Percentiles rank a stretch among this genome's conserved stretches.
Evolutionary conservation across 805 yeast genomes (phyloP).

Genomic region (Kodamaea hsintzibuensis): DNA sequence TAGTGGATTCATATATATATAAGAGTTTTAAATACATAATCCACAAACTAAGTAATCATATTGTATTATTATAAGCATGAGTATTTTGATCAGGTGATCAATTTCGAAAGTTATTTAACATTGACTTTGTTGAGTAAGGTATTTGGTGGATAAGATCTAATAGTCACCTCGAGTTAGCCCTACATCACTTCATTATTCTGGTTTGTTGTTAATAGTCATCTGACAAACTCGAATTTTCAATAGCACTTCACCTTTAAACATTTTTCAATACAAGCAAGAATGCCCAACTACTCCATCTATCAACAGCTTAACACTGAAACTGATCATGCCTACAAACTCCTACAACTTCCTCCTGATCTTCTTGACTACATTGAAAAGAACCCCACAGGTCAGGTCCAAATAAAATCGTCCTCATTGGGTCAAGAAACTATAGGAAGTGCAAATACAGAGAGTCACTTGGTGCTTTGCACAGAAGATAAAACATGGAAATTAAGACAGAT

Average conservation of each 20-base stretch:
- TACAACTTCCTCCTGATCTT: conserved; percentile 55
- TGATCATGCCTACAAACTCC: conserved; percentile 42
- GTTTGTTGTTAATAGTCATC: no score
- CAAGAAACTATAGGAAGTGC: conserved; percentile 6
- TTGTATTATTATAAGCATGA: no score
- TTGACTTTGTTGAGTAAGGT: no score
- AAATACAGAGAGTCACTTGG: conserved; percentile 41
- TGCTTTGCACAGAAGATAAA: conserved; percentile 54
- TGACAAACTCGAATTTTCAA: no score
- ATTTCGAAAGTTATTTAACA: no score
- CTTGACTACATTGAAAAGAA: conserved; percentile 32
- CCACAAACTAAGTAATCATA: no score
- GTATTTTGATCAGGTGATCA: no score
- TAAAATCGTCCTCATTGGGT: conserved; percentile 33
- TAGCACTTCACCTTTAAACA: background rate
- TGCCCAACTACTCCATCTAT: conserved; percentile 12
- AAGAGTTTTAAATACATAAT: no score
- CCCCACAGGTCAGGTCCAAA: conserved; percentile 28
- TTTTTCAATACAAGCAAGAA: background rate
- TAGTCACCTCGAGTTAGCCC: no score
- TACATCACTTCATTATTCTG: no score
- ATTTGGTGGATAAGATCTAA: no score
- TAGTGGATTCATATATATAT: conserved; percentile 24
- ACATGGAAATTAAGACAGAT: conserved; percentile 74
- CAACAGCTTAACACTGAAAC: conserved; percentile 21